phyloP scores from a whole-genome alignment of 768 basidiomycete species.

The Galerina sulciceps region DNA sequence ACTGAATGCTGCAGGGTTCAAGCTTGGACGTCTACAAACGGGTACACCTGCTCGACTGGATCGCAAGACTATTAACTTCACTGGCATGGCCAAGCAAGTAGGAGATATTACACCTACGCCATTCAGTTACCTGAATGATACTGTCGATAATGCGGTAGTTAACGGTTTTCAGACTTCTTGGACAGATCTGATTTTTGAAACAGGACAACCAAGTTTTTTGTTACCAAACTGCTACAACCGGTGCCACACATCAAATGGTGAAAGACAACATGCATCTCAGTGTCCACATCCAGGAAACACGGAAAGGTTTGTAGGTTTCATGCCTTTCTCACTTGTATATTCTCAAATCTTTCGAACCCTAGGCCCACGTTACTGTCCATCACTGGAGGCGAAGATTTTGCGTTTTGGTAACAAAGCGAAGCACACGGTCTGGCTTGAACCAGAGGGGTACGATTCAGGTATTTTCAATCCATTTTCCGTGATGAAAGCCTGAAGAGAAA shows the following conservation, averaged over 20 bases:
- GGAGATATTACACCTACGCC: slow-evolving; percentile 71
- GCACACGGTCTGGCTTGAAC: slow-evolving; percentile 89
- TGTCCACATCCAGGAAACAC: slow-evolving; percentile 87
- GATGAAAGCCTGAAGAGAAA: neutral
- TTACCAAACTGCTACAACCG: slow-evolving; percentile 74
- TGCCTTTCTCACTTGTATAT: neutral
- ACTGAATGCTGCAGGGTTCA: slow-evolving; percentile 75
- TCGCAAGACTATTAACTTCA: slow-evolving; percentile 71
- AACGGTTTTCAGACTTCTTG: neutral
- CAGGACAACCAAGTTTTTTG: slow-evolving; percentile 78
- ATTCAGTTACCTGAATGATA: slow-evolving; percentile 76
- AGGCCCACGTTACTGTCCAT: slow-evolving; percentile 94
- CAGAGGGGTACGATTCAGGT: slow-evolving; percentile 92
- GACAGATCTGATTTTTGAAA: neutral
- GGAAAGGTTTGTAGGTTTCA: slow-evolving; percentile 61
- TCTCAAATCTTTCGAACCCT: neutral
- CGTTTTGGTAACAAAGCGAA: slow-evolving; percentile 73
- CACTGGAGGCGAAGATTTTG: slow-evolving; percentile 84
- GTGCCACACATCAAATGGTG: slow-evolving; percentile 75
- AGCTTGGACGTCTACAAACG: slow-evolving; percentile 82
- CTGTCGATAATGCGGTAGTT: slow-evolving; percentile 72
- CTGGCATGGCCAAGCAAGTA: slow-evolving; percentile 59
- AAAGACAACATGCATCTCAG: slow-evolving; percentile 76
- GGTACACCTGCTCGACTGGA: slow-evolving; percentile 86
- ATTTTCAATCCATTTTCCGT: neutral